Evolutionary conservation across 176 grass and related monocot species (phyloP).

Genomic region (Oryza nivara): DNA sequence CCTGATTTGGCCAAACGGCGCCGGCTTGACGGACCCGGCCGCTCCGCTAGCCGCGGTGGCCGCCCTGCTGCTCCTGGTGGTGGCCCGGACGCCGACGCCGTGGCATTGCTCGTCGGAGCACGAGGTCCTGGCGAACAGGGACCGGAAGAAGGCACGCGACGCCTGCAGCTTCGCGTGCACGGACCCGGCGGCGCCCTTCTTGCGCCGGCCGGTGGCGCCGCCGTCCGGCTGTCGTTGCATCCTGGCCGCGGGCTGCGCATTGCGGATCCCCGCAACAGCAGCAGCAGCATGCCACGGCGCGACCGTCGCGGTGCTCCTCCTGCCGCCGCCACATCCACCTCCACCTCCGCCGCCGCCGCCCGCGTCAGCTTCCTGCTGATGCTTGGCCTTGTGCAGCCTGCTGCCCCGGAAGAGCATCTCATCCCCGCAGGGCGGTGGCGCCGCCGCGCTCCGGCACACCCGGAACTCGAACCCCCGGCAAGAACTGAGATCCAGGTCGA

Average conservation of each 20-base stretch:
- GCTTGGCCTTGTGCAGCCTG: conserved; percentile 42
- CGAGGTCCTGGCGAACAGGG: conserved; percentile 52
- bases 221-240: conserved; percentile 22
- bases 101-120: conserved; percentile 50
- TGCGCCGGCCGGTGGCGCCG: conserved; percentile 20
- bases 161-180: conserved; percentile 51
- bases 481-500: conserved; percentile 74
- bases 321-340: neutral
- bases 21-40: neutral
- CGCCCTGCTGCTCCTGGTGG: neutral
- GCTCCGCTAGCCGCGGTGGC: neutral
- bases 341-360: neutral
- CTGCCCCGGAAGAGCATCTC: conserved; percentile 43
- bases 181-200: conserved; percentile 22
- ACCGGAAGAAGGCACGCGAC: conserved; percentile 53
- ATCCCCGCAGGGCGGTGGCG: conserved; percentile 32
- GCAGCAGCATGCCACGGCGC: conserved; percentile 30
- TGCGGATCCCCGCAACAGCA: conserved; percentile 3
- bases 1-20: conserved; percentile 6
- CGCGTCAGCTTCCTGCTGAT: conserved; percentile 18
- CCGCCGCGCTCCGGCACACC: conserved; percentile 26
- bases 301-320: conserved; percentile 48
- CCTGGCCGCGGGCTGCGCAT: conserved; percentile 1
- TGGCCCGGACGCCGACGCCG: conserved; percentile 1
- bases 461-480: conserved; percentile 53